Base-by-base conservation (phyloP, 2,329 filamentous ascomycete species). In the Acrocalymma vagum region DNA sequence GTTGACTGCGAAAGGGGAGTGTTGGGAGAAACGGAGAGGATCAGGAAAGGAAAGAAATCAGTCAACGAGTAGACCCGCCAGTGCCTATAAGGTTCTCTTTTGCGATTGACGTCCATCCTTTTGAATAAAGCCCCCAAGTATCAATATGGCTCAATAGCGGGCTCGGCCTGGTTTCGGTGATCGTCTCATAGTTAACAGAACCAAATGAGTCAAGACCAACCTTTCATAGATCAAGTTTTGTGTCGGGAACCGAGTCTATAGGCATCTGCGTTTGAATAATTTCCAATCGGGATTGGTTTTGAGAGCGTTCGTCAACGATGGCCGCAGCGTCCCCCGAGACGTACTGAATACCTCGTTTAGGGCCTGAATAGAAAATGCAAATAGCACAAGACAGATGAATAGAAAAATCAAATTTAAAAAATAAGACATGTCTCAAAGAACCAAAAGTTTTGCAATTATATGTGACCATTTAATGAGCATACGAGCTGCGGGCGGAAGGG, bases 361-460 rank as follows among this genome's bases (percentile, higher is more conserved):
- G 64, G 55, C 60, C 40, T 67, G 61, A 66, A 66, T 66, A 66
- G 59, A 32, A 59, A 60, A 53, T 22, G 27, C 18, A 26, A 23
- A 16, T 18, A 38, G 29, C 17, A 36, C 21, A 22, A 31, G 10
- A 51, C 18, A 29, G 32, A 9, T 62, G 49, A 66, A 61, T 60
- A 62, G 36, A 36, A 55, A 50, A 51, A 35, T 3, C 3, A 52
- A 35, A 6, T n/a, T 32, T 10, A 13, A 24, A 14, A 16, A 3
- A 42, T 40, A 30, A 55, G 38, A 53, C 48, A 53, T 55, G 51
- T 49, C 42, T 51, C 27, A 29, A 11, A 24, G 16, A 13, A 10
- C 9, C n/a, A n/a, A n/a, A n/a, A n/a, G n/a, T n/a, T n/a, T n/a
- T n/a, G n/a, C n/a, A n/a, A n/a, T n/a, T n/a, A n/a, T n/a, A n/a